These are phyloP conservation scores for Kwoniella pini DNA, from an alignment of 768 basidiomycete genomes.

Conservation along the genomic window DNA sequence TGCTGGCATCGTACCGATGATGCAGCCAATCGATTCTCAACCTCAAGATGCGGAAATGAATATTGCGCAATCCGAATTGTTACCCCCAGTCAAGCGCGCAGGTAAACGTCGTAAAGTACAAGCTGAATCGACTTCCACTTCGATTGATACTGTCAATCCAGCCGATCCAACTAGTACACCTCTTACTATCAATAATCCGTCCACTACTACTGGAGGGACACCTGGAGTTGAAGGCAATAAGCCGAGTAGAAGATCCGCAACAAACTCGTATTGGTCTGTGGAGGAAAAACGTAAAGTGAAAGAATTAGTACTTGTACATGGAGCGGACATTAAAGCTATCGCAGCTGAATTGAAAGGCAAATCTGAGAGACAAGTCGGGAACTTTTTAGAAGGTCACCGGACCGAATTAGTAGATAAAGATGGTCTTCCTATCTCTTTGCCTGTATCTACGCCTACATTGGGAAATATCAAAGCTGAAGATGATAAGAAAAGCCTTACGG, in stretches of 20 bases:
- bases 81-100: conserved; percentile 43
- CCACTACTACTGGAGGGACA: neutral
- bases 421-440: neutral
- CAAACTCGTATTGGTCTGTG: conserved; percentile 64
- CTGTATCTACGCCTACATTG: neutral
- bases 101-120: conserved; percentile 24
- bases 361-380: conserved; percentile 54
- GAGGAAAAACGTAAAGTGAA: conserved; percentile 66
- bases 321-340: conserved; percentile 69
- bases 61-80: conserved; percentile 24
- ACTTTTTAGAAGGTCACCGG: conserved; percentile 47
- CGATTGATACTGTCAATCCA: neutral
- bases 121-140: neutral
- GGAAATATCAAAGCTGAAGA: conserved; percentile 16
- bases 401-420: conserved; percentile 29
- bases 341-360: conserved; percentile 64
- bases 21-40: neutral
- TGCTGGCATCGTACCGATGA: neutral
- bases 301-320: conserved; percentile 64
- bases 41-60: neutral
- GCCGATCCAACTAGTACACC: neutral
- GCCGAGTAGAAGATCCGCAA: conserved; percentile 25
- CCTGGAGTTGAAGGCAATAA: conserved; percentile 2
- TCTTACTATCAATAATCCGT: no score
- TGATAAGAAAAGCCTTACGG: conserved; percentile 4